Evolutionary conservation across 2,329 filamentous ascomycete species (phyloP).

Genomic region (Venturiaceae sp.): DNA sequence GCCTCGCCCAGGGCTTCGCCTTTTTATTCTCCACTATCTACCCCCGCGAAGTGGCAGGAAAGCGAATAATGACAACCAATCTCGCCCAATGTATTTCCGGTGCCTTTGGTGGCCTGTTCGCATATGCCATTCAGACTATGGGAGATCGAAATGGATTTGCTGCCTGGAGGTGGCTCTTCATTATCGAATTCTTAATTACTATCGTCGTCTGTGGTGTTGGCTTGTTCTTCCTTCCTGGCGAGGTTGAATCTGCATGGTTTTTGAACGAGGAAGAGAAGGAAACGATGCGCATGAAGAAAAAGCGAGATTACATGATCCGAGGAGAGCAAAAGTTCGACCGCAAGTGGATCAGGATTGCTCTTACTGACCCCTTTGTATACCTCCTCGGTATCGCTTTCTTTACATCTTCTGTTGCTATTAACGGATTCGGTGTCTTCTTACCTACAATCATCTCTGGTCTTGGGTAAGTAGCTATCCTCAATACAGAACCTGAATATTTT

Average conservation of each 20-base stretch:
- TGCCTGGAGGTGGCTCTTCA: conserved; percentile 14
- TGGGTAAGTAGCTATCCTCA: conserved; percentile 15
- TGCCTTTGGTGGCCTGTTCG: conserved; percentile 18
- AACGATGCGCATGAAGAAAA: conserved; percentile 17
- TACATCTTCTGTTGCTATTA: conserved; percentile 22
- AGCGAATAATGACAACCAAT: conserved; percentile 19
- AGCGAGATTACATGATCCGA: conserved; percentile 18
- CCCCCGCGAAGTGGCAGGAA: conserved; percentile 14
- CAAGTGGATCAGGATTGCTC: conserved; percentile 20
- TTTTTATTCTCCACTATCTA: conserved; percentile 21
- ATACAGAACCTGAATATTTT: neutral
- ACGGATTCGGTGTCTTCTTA: conserved; percentile 24
- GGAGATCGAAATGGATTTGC: conserved; percentile 15
- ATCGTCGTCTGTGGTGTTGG: conserved; percentile 11
- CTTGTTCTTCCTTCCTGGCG: conserved; percentile 16
- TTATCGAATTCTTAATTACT: conserved; percentile 13
- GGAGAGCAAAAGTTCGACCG: conserved; percentile 21
- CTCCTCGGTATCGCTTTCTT: conserved; percentile 21
- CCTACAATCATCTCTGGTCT: conserved; percentile 25
- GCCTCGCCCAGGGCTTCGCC: conserved; percentile 17
- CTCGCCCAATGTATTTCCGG: conserved; percentile 15
- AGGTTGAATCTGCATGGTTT: conserved; percentile 18
- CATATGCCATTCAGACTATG: conserved; percentile 19
- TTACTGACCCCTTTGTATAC: conserved; percentile 22
- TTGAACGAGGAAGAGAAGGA: conserved; percentile 12